Evolutionary conservation across 73 alveolate genomes (phyloP), one percentile per base, ranked within the genome.

Genomic region (Durusdinium trenchii): DNA sequence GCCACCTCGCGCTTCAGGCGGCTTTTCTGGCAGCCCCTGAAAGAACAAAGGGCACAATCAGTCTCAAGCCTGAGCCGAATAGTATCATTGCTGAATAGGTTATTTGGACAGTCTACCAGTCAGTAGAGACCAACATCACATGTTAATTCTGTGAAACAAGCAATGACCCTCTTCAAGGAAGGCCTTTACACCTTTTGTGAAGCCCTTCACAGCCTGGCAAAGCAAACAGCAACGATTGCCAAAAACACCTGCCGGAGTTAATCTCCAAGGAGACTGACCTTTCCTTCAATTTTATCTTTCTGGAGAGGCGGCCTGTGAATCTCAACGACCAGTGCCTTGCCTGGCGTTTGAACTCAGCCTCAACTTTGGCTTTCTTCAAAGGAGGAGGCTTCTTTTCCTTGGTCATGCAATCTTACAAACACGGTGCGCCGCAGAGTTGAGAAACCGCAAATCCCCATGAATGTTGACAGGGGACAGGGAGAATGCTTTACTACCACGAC

Each of bases 121-220:
- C n/a, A n/a, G n/a, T n/a, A n/a, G n/a, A n/a, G n/a, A n/a, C n/a
- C n/a, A n/a, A n/a, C n/a, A n/a, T n/a, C n/a, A n/a, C n/a, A n/a
- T n/a, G n/a, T n/a, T n/a, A n/a, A n/a, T n/a, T n/a, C n/a, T n/a
- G n/a, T n/a, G n/a, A n/a, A n/a, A n/a, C n/a, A n/a, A n/a, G n/a
- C n/a, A n/a, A n/a, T n/a, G n/a, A n/a, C n/a, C n/a, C n/a, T 3
- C 51, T 3, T 6, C 10, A 48, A 6, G 85, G 38, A 10, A 6
- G 47, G 91, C 91, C 91, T 81, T 81, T 42, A 81, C 91, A 43
- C 91, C 91, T 46, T 81, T 81, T 28, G 91, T 81, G 32, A 81
- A 81, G 69, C 91, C 91, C 46, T 81, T 81, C 47, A 30, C 91
- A 4, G 91, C 91, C 91, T 81, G 46, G 91, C 60, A 10, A 54